phyloP scores from a whole-genome alignment of 1,284 basidiomycete genomes.

The Butyriboletus appendiculatus region DNA sequence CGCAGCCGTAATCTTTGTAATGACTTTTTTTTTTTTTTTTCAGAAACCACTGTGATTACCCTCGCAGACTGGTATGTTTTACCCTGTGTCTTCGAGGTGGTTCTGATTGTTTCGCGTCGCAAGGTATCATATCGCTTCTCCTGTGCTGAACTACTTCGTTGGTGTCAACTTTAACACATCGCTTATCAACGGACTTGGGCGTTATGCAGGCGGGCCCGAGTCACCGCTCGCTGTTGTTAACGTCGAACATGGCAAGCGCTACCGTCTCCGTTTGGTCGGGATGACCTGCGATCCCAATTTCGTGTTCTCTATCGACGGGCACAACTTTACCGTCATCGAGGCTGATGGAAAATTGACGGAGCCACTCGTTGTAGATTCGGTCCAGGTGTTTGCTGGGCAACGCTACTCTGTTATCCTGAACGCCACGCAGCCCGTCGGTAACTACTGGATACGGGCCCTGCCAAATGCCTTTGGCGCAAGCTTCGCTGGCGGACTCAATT shows the following conservation, averaged over 20 bases:
- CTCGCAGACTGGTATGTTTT: constrained; percentile 29
- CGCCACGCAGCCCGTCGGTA: constrained; percentile 24
- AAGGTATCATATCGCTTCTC: constrained; percentile 27
- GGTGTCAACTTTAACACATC: constrained; percentile 25
- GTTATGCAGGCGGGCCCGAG: constrained; percentile 27
- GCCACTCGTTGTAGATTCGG: constrained; percentile 33
- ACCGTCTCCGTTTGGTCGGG: constrained; percentile 35
- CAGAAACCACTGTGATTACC: constrained; percentile 35
- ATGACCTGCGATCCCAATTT: constrained; percentile 32
- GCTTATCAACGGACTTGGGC: constrained; percentile 36
- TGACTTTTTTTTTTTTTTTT: constrained; percentile 2
- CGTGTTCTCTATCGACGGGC: constrained; percentile 36
- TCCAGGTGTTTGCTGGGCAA: constrained; percentile 28
- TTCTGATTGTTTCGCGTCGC: not conserved
- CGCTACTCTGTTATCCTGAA: constrained; percentile 34
- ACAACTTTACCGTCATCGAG: constrained; percentile 40
- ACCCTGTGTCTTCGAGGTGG: not conserved
- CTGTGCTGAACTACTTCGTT: constrained; percentile 17
- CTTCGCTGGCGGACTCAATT: constrained; percentile 43
- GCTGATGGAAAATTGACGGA: constrained; percentile 35
- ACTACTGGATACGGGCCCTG: constrained; percentile 34
- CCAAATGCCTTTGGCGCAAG: constrained; percentile 12
- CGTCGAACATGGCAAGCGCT: constrained; percentile 30
- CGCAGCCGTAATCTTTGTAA: not conserved
- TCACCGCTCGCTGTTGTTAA: constrained; percentile 31